These are phyloP conservation scores for Paramecium octaurelia DNA, from an alignment of 73 alveolate species.

Conservation along the genomic window DNA sequence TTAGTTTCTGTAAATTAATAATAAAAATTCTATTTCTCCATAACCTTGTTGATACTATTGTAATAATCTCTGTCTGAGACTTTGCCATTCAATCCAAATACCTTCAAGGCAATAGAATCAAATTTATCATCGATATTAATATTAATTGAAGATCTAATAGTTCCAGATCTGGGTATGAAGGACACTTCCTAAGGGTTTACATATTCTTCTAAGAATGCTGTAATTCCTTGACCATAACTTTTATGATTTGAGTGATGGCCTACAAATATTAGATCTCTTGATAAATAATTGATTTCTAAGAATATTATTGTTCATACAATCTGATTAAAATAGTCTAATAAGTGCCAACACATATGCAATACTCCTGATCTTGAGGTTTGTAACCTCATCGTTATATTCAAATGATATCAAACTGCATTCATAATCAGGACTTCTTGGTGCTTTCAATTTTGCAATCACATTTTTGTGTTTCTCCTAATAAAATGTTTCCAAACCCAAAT, in stretches of 20 bases:
- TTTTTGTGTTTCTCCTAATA: background rate
- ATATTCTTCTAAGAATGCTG: slow-evolving; percentile 1
- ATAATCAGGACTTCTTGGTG: slow-evolving; percentile 34
- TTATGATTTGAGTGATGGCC: background rate
- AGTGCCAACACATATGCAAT: background rate
- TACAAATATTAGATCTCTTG: slow-evolving; percentile 17
- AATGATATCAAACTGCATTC: slow-evolving; percentile 3
- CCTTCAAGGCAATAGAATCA: background rate
- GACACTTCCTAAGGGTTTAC: background rate
- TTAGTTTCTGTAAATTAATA: background rate
- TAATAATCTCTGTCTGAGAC: slow-evolving; percentile 26
- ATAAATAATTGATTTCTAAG: background rate
- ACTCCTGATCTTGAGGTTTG: background rate
- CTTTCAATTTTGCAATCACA: slow-evolving; percentile 1
- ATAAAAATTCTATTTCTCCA: background rate
- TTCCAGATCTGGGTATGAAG: background rate
- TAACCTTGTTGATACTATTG: background rate
- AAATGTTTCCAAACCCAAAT: background rate
- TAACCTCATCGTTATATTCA: background rate
- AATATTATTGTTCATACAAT: background rate
- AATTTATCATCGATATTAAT: background rate
- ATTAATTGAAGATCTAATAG: background rate
- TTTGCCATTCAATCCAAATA: slow-evolving; percentile 10
- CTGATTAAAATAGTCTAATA: background rate
- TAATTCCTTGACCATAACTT: slow-evolving; percentile 1